These are phyloP conservation scores for Lolium multiflorum DNA, from an alignment of 176 grass and related monocot genomes.

Conservation along the genomic window DNA sequence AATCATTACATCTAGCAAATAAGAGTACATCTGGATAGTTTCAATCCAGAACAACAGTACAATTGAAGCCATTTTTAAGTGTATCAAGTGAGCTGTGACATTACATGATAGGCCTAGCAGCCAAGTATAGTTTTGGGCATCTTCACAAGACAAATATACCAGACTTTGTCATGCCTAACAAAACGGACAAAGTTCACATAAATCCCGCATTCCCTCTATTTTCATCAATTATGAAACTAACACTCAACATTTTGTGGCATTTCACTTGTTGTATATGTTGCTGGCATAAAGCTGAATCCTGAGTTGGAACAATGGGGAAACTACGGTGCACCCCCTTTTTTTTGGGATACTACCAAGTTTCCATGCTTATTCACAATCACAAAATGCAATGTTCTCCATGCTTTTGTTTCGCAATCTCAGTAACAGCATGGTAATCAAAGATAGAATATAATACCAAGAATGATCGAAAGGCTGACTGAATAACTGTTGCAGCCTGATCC, in stretches of 20 bases:
- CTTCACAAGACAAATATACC: slow-evolving; percentile 24
- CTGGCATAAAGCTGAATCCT: slow-evolving; percentile 13
- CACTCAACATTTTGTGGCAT: slow-evolving; percentile 7
- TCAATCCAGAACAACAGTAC: neutral
- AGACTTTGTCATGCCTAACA: slow-evolving; percentile 2
- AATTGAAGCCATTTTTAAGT: neutral
- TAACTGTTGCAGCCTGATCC: slow-evolving; percentile 72
- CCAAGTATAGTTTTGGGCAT: neutral
- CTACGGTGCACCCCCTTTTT: no score
- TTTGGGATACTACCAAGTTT: no score
- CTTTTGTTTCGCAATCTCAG: slow-evolving; percentile 25
- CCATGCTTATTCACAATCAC: neutral
- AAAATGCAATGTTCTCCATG: neutral
- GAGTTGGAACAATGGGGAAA: neutral
- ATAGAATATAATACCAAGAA: slow-evolving; percentile 78
- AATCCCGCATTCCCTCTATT: neutral
- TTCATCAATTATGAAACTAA: slow-evolving; percentile 11
- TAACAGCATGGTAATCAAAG: neutral
- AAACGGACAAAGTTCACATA: neutral
- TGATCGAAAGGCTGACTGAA: slow-evolving; percentile 88
- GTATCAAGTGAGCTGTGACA: neutral
- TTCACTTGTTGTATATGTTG: neutral
- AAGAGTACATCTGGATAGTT: neutral
- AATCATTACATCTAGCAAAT: neutral
- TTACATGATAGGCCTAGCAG: neutral